These are phyloP conservation scores for Rhizoclosmatium globosum DNA, from an alignment of 192 early-diverging fungal genomes.

Conservation along the genomic window DNA sequence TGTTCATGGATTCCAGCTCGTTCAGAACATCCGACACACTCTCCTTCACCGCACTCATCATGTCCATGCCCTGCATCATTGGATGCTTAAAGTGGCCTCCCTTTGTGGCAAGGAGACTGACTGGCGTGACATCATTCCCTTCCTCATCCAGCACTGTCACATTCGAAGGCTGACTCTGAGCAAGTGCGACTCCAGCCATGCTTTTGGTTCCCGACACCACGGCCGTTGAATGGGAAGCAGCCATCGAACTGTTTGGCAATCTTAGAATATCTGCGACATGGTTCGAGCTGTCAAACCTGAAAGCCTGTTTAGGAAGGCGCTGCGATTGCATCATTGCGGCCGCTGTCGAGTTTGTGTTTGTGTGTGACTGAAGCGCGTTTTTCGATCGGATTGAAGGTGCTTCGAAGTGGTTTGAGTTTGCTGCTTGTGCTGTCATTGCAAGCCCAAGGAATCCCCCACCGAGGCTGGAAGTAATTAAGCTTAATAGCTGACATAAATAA, in stretches of 20 bases:
- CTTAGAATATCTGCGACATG: neutral
- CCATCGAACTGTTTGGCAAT: neutral
- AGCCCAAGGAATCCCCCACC: neutral
- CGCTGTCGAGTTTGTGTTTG: neutral
- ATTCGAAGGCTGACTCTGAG: neutral
- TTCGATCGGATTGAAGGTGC: conserved; percentile 5
- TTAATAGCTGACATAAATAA: neutral
- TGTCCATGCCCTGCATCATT: conserved; percentile 19
- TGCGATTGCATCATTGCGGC: conserved; percentile 13
- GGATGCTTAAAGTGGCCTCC: conserved; percentile 1
- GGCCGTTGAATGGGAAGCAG: neutral
- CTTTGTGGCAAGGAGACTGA: conserved; percentile 46
- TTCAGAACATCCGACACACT: conserved; percentile 60
- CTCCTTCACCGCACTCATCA: conserved; percentile 48
- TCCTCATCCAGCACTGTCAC: conserved; percentile 56
- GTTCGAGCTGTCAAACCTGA: conserved; percentile 4
- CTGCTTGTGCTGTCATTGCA: neutral
- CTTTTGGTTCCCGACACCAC: neutral
- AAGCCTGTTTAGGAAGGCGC: conserved; percentile 6
- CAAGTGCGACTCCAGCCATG: conserved; percentile 9
- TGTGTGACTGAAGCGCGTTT: conserved; percentile 15
- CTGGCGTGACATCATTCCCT: conserved; percentile 68
- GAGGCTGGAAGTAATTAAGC: neutral
- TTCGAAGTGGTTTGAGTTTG: neutral
- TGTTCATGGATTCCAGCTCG: conserved; percentile 57